A percentile compares a stretch with the other conserved stretches of the same genome.
phyloP scores from a whole-genome alignment of 2,329 filamentous ascomycete species.

The Penicillium sp. region DNA sequence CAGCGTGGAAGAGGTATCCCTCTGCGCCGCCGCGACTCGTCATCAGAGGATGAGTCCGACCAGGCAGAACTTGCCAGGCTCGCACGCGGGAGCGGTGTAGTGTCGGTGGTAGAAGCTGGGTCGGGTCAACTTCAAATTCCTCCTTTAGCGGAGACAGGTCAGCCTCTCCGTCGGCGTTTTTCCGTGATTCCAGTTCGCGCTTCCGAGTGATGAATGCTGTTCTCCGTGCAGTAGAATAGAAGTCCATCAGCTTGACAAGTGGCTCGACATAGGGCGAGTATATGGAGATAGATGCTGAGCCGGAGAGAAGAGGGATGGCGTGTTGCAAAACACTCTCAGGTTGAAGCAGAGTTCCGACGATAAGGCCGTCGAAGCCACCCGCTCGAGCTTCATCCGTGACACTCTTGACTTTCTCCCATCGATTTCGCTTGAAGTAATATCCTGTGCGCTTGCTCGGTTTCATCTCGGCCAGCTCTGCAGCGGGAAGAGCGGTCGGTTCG shows the following conservation, averaged over 20 bases:
- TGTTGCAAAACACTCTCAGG: conserved; percentile 72
- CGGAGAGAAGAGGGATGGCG: conserved; percentile 74
- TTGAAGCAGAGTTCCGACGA: conserved; percentile 81
- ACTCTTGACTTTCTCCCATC: conserved; percentile 71
- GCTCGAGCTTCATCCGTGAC: conserved; percentile 72
- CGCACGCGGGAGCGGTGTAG: conserved; percentile 78
- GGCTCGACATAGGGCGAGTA: conserved; percentile 82
- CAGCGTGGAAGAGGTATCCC: conserved; percentile 84
- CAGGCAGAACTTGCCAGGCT: conserved; percentile 87
- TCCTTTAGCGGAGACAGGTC: conserved; percentile 40
- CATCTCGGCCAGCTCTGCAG: conserved; percentile 64
- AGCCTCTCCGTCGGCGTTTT: conserved; percentile 7
- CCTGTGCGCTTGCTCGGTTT: conserved; percentile 80
- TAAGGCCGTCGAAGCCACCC: conserved; percentile 78
- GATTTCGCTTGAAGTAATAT: conserved; percentile 83
- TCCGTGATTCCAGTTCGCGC: conserved; percentile 28
- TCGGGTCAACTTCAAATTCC: conserved; percentile 86
- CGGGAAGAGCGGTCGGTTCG: conserved; percentile 59
- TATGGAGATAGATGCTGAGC: conserved; percentile 80
- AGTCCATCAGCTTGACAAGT: conserved; percentile 73
- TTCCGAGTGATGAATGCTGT: conserved; percentile 63
- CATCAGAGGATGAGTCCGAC: conserved; percentile 92
- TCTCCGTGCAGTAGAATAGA: conserved; percentile 77
- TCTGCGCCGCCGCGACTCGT: conserved; percentile 82
- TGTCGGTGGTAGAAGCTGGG: conserved; percentile 72